Evolutionary conservation across 345 rosid genomes (phyloP), one percentile per base, ranked within the genome.

Genomic region (Gossypium longicalyx): DNA sequence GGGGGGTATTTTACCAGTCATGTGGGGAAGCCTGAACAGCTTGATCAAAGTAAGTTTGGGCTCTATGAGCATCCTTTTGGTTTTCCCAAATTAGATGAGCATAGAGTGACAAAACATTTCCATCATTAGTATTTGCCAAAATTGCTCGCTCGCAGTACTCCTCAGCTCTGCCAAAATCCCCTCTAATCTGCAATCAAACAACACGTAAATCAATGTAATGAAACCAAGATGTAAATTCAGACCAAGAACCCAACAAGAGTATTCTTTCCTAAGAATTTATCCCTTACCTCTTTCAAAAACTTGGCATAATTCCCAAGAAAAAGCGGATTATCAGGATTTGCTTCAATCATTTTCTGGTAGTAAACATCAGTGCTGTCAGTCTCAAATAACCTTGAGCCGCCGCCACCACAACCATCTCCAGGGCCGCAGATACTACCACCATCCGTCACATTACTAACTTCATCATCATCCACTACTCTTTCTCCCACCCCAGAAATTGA

Each of bases 81-180:
- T 80, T 79, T 43, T 79, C 85, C 98, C 99, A 91, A 38, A 95
- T 83, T 71, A 93, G 77, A 74, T 91, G 94, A 2, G 86, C 99
- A 52, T 87, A 93, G 91, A 91, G 85, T 0, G 94, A 94, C 43
- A 95, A 69, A 82, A 83, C 82, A 83, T 86, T 84, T 12, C 91
- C 97, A 78, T 95, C 97, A 47, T 77, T 82, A 6, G 89, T 91
- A 60, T 78, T 89, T 25, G 68, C 83, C 63, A 93, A 51, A 70
- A 95, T 87, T 20, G 99, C 96, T 81, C 96, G 88, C 13, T 85
- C 91, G 51, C 91, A 95, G 77, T 90, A 95, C 79, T 91, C 94
- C 78, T 93, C 98, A 12, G 97, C 93, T 82, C 82, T 95, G 64
- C 22, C 52, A 41, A 80, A 74, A 82, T 95, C 93, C 58, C 80